phyloP scores from a whole-genome alignment of 2,329 filamentous ascomycete species.

The Rutstroemia sp. region DNA sequence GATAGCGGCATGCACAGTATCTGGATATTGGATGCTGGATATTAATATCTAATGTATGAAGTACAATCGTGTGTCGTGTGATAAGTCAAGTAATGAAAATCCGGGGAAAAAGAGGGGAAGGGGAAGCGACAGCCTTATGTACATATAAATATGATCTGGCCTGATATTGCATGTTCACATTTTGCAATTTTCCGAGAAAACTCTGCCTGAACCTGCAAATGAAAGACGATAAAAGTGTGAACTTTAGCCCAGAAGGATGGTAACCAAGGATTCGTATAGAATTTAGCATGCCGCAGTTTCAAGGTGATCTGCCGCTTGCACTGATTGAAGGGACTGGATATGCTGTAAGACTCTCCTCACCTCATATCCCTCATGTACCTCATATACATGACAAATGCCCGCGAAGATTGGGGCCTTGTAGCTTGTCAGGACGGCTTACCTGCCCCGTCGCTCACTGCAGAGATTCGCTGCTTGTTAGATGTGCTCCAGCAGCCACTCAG shows the following conservation, averaged over 20 bases:
- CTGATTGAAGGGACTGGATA: neutral
- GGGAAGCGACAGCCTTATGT: neutral
- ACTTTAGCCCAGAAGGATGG: neutral
- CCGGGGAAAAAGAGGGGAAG: slow-evolving; percentile 2
- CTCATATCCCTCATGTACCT: too few species aligned
- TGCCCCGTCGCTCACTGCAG: slow-evolving; percentile 1
- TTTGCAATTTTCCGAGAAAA: neutral
- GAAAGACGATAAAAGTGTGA: neutral
- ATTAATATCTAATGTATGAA: neutral
- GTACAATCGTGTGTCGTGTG: neutral
- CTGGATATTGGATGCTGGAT: neutral
- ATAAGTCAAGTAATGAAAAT: neutral
- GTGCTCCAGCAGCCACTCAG: neutral
- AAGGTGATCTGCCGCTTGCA: neutral
- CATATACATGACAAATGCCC: neutral
- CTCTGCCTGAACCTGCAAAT: neutral
- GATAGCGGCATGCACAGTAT: too few species aligned
- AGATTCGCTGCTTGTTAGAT: neutral
- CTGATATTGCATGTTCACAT: neutral
- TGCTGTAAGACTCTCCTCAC: neutral
- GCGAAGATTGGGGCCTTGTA: neutral
- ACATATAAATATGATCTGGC: neutral
- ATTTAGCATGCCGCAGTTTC: neutral
- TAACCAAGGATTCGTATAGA: neutral
- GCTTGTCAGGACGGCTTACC: neutral